Evolutionary conservation across 2,329 filamentous ascomycete species (phyloP).

Genomic region (Byssothecium circinans): DNA sequence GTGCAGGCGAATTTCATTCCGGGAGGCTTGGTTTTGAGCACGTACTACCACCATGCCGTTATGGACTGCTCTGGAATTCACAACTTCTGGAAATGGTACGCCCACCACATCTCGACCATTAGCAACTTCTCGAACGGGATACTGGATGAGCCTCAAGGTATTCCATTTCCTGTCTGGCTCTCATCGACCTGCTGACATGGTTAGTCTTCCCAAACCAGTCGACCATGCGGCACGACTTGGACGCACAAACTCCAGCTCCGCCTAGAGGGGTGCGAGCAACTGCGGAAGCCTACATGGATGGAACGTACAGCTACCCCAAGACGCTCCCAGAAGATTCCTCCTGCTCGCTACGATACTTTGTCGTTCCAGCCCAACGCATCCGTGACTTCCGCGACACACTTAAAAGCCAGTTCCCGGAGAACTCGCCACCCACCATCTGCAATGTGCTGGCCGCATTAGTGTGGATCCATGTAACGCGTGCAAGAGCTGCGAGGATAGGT

Average conservation of each 20-base stretch:
- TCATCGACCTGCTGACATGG: constrained; percentile 12
- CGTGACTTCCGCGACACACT: constrained; percentile 30
- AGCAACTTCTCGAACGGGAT: not conserved
- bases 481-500: constrained; percentile 26
- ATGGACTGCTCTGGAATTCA: constrained; percentile 36
- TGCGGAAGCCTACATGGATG: constrained; percentile 34
- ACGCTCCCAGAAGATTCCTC: constrained; percentile 27
- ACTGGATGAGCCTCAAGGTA: constrained; percentile 6
- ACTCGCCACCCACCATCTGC: constrained; percentile 29
- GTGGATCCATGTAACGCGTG: constrained; percentile 41
- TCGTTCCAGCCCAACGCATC: constrained; percentile 30
- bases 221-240: constrained; percentile 22
- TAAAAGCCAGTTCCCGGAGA: constrained; percentile 18
- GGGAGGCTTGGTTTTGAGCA: constrained; percentile 39
- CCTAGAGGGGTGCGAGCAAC: constrained; percentile 7
- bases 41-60: constrained; percentile 37
- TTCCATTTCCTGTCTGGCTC: not conserved
- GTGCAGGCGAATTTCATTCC: constrained; percentile 40
- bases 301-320: constrained; percentile 26
- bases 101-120: constrained; percentile 25
- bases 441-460: constrained; percentile 38
- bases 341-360: constrained; percentile 32
- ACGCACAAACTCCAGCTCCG: constrained; percentile 18
- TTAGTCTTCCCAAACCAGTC: constrained; percentile 27
- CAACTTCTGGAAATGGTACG: constrained; percentile 29